These are phyloP conservation scores for Gyromitra esculenta DNA, from an alignment of 2,329 filamentous ascomycete genomes.

Conservation along the genomic window DNA sequence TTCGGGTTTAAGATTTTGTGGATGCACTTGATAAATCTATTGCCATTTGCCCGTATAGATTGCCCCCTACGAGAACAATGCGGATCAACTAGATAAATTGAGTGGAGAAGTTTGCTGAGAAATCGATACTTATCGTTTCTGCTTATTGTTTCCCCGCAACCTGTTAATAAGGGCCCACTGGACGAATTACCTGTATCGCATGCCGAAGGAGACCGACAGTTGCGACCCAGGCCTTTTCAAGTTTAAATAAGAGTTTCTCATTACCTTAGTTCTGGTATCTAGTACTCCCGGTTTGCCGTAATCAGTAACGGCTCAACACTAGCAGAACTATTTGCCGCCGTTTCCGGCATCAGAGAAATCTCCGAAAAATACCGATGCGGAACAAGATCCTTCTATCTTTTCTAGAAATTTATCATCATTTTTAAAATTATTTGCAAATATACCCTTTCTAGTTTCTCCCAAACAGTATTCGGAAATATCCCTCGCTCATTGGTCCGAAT, in stretches of 20 bases:
- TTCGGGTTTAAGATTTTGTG: not conserved
- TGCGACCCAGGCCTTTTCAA: not conserved
- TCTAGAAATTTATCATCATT: not conserved
- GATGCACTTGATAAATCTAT: not conserved
- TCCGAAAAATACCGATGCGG: not conserved
- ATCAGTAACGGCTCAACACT: not conserved
- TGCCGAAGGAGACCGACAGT: not conserved
- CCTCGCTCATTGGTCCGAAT: not conserved
- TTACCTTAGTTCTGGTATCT: not conserved
- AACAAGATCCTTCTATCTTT: slow-evolving; percentile 6
- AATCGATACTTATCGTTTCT: not conserved
- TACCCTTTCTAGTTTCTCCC: not conserved
- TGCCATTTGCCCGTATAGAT: not conserved
- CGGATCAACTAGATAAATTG: not conserved
- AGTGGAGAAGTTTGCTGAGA: not conserved
- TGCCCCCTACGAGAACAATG: not conserved
- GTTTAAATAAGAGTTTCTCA: slow-evolving; percentile 9
- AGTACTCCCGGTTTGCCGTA: not conserved
- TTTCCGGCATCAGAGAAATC: slow-evolving; percentile 3
- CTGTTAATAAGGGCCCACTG: not conserved
- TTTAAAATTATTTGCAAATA: slow-evolving; percentile 12
- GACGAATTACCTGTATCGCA: not conserved
- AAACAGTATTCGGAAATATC: not conserved
- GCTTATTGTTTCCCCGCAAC: not conserved
- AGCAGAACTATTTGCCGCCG: slow-evolving; percentile 3